These are phyloP conservation scores for Cordyceps cateniannulata DNA, from an alignment of 2,329 filamentous ascomycete genomes.

Conservation along the genomic window DNA sequence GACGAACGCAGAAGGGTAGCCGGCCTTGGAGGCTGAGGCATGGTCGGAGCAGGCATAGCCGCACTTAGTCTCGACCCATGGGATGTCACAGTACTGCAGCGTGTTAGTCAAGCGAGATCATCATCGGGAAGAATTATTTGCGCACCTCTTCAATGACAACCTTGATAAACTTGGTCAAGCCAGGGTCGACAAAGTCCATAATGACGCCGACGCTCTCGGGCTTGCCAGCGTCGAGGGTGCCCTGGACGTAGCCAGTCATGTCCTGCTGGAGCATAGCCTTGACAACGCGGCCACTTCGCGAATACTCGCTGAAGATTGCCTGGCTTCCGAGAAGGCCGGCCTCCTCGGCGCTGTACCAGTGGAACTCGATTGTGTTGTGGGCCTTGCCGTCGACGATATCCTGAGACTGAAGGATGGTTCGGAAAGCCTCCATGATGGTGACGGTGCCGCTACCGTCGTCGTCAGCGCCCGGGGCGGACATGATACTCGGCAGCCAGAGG, in stretches of 20 bases:
- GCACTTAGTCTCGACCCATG: constrained; percentile 80
- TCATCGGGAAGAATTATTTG: background rate
- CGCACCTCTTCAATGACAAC: constrained; percentile 60
- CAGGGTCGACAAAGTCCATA: constrained; percentile 80
- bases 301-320: constrained; percentile 79
- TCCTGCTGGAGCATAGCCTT: constrained; percentile 98
- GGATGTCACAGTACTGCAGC: constrained; percentile 76
- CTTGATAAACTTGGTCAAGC: constrained; percentile 85
- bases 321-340: constrained; percentile 82
- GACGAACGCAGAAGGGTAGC: constrained; percentile 69
- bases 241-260: constrained; percentile 87
- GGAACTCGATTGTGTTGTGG: constrained; percentile 87
- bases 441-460: constrained; percentile 91
- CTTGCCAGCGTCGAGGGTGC: constrained; percentile 74
- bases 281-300: constrained; percentile 64
- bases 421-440: constrained; percentile 87
- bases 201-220: constrained; percentile 87
- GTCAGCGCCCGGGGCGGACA: constrained; percentile 87
- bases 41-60: constrained; percentile 80
- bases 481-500: constrained; percentile 74
- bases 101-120: background rate
- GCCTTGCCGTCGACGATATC: constrained; percentile 65
- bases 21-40: constrained; percentile 65
- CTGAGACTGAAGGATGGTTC: constrained; percentile 68
- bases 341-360: constrained; percentile 92